These are phyloP conservation scores for Elsinoe perseae DNA, from an alignment of 2,329 filamentous ascomycete species.

Conservation along the genomic window DNA sequence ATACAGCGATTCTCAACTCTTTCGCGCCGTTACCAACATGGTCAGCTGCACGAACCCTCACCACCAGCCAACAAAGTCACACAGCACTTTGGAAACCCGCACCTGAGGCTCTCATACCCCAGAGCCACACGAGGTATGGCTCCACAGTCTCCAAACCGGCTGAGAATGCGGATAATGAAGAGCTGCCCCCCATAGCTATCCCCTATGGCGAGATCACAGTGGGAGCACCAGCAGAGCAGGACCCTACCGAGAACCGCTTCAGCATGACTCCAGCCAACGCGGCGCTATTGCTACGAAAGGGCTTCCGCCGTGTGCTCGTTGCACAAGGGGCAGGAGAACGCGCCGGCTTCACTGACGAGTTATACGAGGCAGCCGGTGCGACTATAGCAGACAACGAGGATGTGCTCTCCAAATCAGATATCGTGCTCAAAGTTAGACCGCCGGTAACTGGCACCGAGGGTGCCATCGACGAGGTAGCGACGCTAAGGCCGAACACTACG, in stretches of 20 bases:
- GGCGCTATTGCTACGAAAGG: conserved; percentile 73
- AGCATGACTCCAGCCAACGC: conserved; percentile 81
- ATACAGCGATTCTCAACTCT: background rate
- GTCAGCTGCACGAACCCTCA: background rate
- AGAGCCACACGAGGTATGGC: background rate
- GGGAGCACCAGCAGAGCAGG: conserved; percentile 73
- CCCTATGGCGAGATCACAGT: conserved; percentile 68
- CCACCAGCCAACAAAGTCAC: background rate
- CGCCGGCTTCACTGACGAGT: conserved; percentile 69
- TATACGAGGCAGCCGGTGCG: conserved; percentile 70
- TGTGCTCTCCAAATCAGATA: conserved; percentile 69
- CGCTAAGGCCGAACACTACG: conserved; percentile 14
- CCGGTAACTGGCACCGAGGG: conserved; percentile 46
- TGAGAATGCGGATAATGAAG: background rate
- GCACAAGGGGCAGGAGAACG: conserved; percentile 71
- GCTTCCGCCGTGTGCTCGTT: conserved; percentile 67
- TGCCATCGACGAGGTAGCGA: background rate
- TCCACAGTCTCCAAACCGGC: conserved; percentile 5
- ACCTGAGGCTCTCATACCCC: background rate
- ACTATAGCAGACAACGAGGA: conserved; percentile 60
- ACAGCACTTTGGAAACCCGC: background rate
- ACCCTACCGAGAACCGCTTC: conserved; percentile 69
- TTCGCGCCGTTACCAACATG: background rate
- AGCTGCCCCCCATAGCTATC: conserved; percentile 25
- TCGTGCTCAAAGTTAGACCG: conserved; percentile 75